Conservation (phyloP, 495 filamentous ascomycete species). For the Cercophora newfieldiana region DNA sequence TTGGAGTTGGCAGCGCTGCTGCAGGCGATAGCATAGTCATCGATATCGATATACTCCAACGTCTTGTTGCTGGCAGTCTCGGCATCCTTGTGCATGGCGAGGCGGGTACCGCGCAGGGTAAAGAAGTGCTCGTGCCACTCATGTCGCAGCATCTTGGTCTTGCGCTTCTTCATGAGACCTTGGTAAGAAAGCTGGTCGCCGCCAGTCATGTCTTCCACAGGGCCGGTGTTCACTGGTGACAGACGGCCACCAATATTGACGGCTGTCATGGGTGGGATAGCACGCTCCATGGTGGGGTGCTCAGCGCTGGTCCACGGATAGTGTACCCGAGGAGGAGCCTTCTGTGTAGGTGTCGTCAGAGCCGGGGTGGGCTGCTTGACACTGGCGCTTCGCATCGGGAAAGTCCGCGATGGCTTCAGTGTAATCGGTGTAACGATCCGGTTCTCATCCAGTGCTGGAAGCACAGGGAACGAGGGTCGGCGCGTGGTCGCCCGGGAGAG, state of each 20-base stretch:
- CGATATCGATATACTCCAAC: slow-evolving; percentile 86
- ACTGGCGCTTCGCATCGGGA: slow-evolving; percentile 35
- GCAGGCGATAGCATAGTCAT: slow-evolving; percentile 93
- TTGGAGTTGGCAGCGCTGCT: slow-evolving; percentile 73
- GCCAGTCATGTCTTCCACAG: slow-evolving; percentile 38
- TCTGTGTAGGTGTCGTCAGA: too few relatives aligned
- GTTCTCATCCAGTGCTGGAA: slow-evolving; percentile 59
- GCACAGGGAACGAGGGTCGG: slow-evolving; percentile 56
- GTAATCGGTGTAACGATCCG: slow-evolving; percentile 32
- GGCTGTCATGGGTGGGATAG: slow-evolving; percentile 31
- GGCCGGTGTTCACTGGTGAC: slow-evolving; percentile 29
- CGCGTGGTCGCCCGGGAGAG: slow-evolving; percentile 57
- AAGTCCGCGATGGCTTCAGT: slow-evolving; percentile 28
- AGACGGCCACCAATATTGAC: slow-evolving; percentile 55
- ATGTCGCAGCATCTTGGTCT: slow-evolving; percentile 82
- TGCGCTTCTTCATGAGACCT: slow-evolving; percentile 94
- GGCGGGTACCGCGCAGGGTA: slow-evolving; percentile 76
- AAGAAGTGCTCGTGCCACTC: slow-evolving; percentile 94
- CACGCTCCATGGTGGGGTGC: slow-evolving; percentile 41
- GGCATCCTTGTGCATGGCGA: slow-evolving; percentile 78
- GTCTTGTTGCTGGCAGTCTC: slow-evolving; percentile 53
- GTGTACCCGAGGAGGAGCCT: slow-evolving; percentile 46
- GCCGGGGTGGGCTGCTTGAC: slow-evolving; percentile 21
- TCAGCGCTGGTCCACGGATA: slow-evolving; percentile 50
- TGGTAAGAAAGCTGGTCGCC: slow-evolving; percentile 60